Percentiles rank a stretch among this genome's conserved stretches.
phyloP scores from a whole-genome alignment of 1,139 yeast genomes.

The Candida sojae region DNA sequence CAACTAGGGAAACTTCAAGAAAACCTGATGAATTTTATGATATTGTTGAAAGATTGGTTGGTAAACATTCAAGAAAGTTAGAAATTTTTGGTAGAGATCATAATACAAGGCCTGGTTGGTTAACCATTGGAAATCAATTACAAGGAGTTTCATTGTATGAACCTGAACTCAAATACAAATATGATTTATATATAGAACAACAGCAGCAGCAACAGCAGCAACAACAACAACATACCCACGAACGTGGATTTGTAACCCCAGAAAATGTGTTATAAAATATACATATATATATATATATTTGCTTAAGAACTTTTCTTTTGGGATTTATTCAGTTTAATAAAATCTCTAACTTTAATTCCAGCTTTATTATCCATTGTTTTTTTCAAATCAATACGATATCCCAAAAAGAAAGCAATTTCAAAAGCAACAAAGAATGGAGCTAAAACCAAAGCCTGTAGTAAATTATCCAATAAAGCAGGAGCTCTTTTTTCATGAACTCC shows the following conservation, averaged over 20 bases:
- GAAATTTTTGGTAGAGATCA: slow-evolving; percentile 90
- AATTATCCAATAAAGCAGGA: slow-evolving; percentile 84
- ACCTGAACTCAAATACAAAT: slow-evolving; percentile 50
- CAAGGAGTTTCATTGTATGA: slow-evolving; percentile 62
- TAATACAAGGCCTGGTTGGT: slow-evolving; percentile 87
- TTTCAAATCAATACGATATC: slow-evolving; percentile 58
- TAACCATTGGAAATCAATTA: slow-evolving; percentile 84
- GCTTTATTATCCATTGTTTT: slow-evolving; percentile 57
- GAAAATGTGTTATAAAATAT: neutral
- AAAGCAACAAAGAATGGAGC: slow-evolving; percentile 90
- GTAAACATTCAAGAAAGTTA: slow-evolving; percentile 70
- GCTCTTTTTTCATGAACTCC: slow-evolving; percentile 78
- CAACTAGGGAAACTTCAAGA: slow-evolving; percentile 84
- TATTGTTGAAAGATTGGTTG: slow-evolving; percentile 83
- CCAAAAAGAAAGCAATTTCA: slow-evolving; percentile 71
- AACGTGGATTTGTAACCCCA: neutral
- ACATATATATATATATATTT: neutral
- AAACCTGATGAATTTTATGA: slow-evolving; percentile 91
- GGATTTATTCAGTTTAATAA: slow-evolving; percentile 17
- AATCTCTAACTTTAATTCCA: slow-evolving; percentile 31
- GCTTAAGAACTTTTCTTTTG: slow-evolving; percentile 1
- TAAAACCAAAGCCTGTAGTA: slow-evolving; percentile 80
- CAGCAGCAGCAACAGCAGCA: neutral
- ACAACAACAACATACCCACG: neutral
- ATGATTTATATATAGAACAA: slow-evolving; percentile 20